phyloP scores from a whole-genome alignment of 2,329 filamentous ascomycete species.

The Laburnicola sp. region DNA sequence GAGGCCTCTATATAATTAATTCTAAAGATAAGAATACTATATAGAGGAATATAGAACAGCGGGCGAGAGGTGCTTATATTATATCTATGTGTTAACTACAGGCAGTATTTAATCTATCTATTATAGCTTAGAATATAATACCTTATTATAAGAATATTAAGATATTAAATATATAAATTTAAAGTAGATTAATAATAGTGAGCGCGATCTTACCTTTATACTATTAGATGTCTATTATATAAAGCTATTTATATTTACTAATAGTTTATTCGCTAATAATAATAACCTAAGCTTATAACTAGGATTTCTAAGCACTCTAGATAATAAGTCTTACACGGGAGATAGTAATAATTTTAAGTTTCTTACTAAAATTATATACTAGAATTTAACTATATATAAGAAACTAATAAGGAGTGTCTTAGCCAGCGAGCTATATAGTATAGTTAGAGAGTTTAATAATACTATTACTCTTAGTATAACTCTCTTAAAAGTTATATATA shows the following conservation, averaged over 20 bases:
- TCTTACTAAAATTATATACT: constrained; percentile 3
- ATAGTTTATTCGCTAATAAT: background rate
- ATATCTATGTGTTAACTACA: background rate
- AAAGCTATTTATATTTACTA: background rate
- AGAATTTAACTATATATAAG: constrained; percentile 5
- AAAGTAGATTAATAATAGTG: too few species aligned
- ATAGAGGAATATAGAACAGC: too few species aligned
- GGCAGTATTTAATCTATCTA: background rate
- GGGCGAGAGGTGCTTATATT: too few species aligned
- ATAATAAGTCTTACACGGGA: background rate
- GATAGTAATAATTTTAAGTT: constrained; percentile 1
- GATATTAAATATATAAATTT: too few species aligned
- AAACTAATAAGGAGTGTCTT: constrained; percentile 1
- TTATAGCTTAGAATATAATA: background rate
- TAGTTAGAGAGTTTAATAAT: background rate
- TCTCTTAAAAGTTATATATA: background rate
- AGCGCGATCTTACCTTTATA: too few species aligned
- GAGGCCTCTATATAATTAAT: too few species aligned
- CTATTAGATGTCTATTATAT: background rate
- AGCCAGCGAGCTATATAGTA: constrained; percentile 4
- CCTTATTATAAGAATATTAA: too few species aligned
- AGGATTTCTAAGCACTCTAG: background rate
- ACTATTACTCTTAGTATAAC: constrained; percentile 1
- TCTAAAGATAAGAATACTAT: too few species aligned
- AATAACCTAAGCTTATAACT: too few species aligned